Base-by-base conservation (phyloP, 2,329 filamentous ascomycete species). In the Penicillium brevicompactum region DNA sequence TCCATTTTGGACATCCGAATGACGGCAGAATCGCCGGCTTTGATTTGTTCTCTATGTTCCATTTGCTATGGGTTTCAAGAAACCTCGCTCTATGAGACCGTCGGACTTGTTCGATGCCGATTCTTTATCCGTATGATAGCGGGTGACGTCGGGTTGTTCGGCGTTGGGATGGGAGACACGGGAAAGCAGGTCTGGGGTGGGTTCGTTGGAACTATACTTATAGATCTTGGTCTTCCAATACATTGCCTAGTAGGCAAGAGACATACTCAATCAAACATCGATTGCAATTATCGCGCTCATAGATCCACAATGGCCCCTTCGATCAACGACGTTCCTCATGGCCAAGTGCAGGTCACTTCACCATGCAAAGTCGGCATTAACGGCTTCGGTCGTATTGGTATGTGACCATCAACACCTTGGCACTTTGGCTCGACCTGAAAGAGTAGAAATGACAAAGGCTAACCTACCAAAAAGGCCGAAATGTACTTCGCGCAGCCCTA, bases 351-450 rank as follows among this genome's bases (percentile, higher is more conserved):
- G 18, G 34, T 48, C 4, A 31, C 53, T 13, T 54, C 61, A 8
- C 51, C 56, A 22, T 68, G 65, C 78, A 87, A 92, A 86, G 89
- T 92, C 75, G 90, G 90, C 76, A 95, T 94, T 87, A 96, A 95
- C 86, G 91, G 92, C 77, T 96, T 96, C 83, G 92, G 92, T 81
- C 91, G 92, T 78, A 96, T 96, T 79, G 92, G 67, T 69, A 44
- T 11, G 56, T 53, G 27, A 42, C 16, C 3, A 27, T 6, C 14
- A 11, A 5, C 5, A 22, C 27, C 7, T n/a, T n/a, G 14, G 16
- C 30, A 27, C 24, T 2, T 6, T 27, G 8, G 3, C 8, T 27
- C 24, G 24, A 27, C 24, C 24, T 27, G 1, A 4, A 27, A 27
- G 5, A 27, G 13, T n/a, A 31, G 5, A 10, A 34, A 10, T 5